Evolutionary conservation across 257 asterid species (phyloP).

Genomic region (Plectranthus barbatus): DNA sequence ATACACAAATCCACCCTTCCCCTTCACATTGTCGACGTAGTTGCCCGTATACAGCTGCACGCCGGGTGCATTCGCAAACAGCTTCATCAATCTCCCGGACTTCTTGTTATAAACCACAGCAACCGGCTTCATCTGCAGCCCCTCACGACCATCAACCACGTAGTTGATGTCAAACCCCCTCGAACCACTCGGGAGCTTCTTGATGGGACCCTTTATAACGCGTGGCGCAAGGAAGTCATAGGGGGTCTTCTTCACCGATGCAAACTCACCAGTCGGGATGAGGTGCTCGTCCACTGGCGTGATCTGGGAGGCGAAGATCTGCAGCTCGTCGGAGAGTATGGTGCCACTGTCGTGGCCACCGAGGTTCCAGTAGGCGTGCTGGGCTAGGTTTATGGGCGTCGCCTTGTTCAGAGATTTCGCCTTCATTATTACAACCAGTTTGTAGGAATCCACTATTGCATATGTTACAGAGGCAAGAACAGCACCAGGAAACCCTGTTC

Average conservation of each 20-base stretch:
- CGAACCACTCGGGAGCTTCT: slow-evolving; percentile 32
- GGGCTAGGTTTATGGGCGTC: slow-evolving; percentile 78
- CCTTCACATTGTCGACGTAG: slow-evolving; percentile 25
- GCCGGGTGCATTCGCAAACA: slow-evolving; percentile 47
- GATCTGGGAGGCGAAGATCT: slow-evolving; percentile 49
- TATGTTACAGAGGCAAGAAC: slow-evolving; percentile 44
- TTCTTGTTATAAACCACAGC: slow-evolving; percentile 40
- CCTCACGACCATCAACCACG: slow-evolving; percentile 35
- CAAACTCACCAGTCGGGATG: slow-evolving; percentile 59
- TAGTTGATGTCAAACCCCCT: slow-evolving; percentile 70
- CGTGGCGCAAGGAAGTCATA: slow-evolving; percentile 50
- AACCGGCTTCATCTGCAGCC: slow-evolving; percentile 27
- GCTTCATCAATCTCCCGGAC: slow-evolving; percentile 57
- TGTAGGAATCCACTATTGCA: slow-evolving; percentile 31
- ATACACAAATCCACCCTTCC: slow-evolving; percentile 56
- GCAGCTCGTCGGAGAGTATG: slow-evolving; percentile 52
- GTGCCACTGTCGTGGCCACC: slow-evolving; percentile 67
- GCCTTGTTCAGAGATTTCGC: slow-evolving; percentile 62
- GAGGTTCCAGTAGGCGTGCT: slow-evolving; percentile 75
- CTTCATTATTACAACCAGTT: slow-evolving; percentile 39
- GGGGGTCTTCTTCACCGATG: slow-evolving; percentile 43
- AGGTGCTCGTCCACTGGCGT: slow-evolving; percentile 41
- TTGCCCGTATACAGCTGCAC: slow-evolving; percentile 69
- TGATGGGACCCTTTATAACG: slow-evolving; percentile 38
- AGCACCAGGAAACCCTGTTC: slow-evolving; percentile 71